Evolutionary conservation across 75 land plant genomes (phyloP).

Genomic region (Picea glauca): DNA sequence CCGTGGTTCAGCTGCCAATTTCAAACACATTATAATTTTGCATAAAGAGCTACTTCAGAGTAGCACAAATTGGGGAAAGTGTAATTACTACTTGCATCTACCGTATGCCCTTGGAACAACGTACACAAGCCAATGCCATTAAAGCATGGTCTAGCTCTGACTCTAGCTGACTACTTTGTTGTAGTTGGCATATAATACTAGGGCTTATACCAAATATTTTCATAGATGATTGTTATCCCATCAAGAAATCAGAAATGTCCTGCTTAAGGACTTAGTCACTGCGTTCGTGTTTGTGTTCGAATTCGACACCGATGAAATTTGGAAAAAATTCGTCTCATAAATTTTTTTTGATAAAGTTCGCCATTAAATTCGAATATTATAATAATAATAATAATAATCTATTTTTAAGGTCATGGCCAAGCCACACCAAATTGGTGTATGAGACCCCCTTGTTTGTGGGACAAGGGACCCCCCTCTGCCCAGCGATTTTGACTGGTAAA

Average conservation of each 20-base stretch:
- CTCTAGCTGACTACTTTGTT: neutral
- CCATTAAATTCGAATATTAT: no score
- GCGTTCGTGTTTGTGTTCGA: no score
- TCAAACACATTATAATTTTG: neutral
- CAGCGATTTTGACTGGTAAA: no score
- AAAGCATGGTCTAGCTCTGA: neutral
- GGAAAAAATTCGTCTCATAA: no score
- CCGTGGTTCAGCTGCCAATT: neutral
- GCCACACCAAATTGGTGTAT: no score
- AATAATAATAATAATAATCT: no score
- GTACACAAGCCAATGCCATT: neutral
- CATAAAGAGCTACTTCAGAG: neutral
- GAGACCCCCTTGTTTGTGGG: no score
- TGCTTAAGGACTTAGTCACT: neutral
- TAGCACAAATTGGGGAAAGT: conserved; percentile 1
- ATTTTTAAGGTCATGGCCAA: no score
- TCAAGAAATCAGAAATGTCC: neutral
- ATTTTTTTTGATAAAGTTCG: no score
- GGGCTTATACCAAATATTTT: neutral
- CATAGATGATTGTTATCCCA: neutral
- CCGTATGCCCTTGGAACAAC: neutral
- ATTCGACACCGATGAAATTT: no score
- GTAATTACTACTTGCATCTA: neutral
- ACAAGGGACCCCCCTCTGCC: no score
- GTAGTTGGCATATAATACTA: neutral